Evolutionary conservation across 345 rosid species (phyloP).

Genomic region (Boechera divaricarpa): DNA sequence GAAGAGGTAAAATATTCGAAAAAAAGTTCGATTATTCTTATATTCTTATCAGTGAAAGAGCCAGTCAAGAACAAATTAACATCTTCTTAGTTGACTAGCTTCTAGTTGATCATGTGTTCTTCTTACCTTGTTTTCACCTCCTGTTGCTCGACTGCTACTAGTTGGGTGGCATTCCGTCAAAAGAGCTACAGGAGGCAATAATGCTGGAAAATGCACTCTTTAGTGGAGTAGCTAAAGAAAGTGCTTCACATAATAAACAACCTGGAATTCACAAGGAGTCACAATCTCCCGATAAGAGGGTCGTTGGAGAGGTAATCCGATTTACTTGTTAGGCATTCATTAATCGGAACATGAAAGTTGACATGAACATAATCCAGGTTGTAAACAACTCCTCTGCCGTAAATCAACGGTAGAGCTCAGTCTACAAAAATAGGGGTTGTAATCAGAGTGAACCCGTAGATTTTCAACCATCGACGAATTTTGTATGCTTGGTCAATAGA

Average conservation of each 20-base stretch:
- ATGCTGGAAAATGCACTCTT: constrained; percentile 68
- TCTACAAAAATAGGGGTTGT: constrained; percentile 5
- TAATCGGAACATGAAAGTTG: constrained; percentile 8
- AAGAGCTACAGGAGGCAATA: constrained; percentile 70
- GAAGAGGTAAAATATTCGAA: constrained; percentile 47
- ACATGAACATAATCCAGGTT: background rate
- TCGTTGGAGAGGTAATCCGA: constrained; percentile 31
- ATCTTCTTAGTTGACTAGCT: constrained; percentile 6
- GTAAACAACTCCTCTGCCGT: background rate
- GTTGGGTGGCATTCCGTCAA: constrained; percentile 72
- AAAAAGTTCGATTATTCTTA: constrained; percentile 3
- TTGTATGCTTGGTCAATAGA: background rate
- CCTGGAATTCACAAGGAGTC: constrained; percentile 22
- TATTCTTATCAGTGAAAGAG: constrained; percentile 16
- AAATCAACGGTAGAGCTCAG: background rate
- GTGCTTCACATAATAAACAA: constrained; percentile 35
- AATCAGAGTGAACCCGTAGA: constrained; percentile 1
- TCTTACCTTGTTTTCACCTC: constrained; percentile 26
- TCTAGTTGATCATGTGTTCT: constrained; percentile 17
- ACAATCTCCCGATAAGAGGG: constrained; percentile 13
- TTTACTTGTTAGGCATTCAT: constrained; percentile 16
- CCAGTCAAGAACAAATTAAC: constrained; percentile 7
- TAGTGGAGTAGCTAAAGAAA: constrained; percentile 48
- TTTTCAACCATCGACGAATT: constrained; percentile 4
- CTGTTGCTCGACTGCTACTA: constrained; percentile 39